Percentiles rank a stretch among this genome's conserved stretches.
phyloP scores from a whole-genome alignment of 169 alveolate genomes.

The Theileria annulata region DNA sequence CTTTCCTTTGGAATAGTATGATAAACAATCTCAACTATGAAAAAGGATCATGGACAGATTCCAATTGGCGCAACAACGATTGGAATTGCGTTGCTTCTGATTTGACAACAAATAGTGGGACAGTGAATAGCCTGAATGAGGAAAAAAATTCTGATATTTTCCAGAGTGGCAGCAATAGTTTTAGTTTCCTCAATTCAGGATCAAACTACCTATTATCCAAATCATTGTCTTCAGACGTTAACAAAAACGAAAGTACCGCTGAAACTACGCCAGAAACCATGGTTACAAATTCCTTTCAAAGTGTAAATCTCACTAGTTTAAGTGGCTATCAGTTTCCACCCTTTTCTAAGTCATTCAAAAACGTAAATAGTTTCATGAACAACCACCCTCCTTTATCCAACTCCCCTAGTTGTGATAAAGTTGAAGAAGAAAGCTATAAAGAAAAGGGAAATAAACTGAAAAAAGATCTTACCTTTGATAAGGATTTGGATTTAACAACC shows the following conservation, averaged over 20 bases:
- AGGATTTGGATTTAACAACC: slow-evolving; percentile 19
- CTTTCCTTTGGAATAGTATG: slow-evolving; percentile 19
- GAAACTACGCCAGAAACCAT: slow-evolving; percentile 20
- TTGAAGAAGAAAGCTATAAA: background rate
- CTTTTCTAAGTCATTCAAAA: slow-evolving; percentile 4
- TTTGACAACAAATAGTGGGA: slow-evolving; percentile 13
- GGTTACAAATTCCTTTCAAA: background rate
- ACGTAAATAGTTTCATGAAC: slow-evolving; percentile 14
- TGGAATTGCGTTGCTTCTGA: slow-evolving; percentile 9
- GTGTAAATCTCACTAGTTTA: background rate
- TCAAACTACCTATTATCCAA: background rate
- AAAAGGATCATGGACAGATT: background rate
- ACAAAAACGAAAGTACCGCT: slow-evolving; percentile 5
- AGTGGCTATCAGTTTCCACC: slow-evolving; percentile 3
- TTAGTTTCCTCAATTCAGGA: background rate
- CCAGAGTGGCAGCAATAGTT: background rate
- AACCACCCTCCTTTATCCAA: slow-evolving; percentile 17
- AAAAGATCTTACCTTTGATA: slow-evolving; percentile 11
- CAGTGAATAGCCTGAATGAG: slow-evolving; percentile 3
- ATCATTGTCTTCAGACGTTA: background rate
- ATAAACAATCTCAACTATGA: slow-evolving; percentile 14
- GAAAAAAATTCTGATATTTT: slow-evolving; percentile 13
- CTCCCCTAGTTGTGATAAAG: background rate
- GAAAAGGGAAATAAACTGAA: background rate
- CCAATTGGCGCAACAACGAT: background rate